phyloP scores from a whole-genome alignment of 345 rosid genomes.

The Punica granatum region DNA sequence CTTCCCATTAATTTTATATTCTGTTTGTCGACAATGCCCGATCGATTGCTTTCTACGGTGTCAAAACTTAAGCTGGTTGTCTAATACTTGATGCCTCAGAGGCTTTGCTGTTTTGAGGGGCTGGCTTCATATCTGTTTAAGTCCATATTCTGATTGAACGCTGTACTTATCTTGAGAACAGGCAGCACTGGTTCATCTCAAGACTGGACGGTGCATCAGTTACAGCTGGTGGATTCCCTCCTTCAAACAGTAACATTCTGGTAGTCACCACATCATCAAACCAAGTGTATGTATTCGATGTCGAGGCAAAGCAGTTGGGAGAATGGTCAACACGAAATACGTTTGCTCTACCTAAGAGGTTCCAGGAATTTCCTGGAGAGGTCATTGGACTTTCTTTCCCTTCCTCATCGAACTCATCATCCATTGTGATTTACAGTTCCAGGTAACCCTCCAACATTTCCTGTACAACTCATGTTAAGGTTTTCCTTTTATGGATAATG shows the following conservation, averaged over 20 bases:
- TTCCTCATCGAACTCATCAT: constrained; percentile 45
- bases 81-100: neutral
- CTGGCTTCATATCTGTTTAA: neutral
- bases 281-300: constrained; percentile 82
- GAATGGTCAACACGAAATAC: constrained; percentile 76
- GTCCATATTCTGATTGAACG: neutral
- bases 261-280: constrained; percentile 73
- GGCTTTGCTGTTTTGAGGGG: neutral
- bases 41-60: neutral
- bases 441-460: constrained; percentile 34
- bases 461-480: too few relatives aligned
- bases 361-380: constrained; percentile 94
- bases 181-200: constrained; percentile 97
- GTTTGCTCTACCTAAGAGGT: constrained; percentile 59
- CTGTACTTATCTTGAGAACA: constrained; percentile 15
- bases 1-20: neutral
- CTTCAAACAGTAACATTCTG: constrained; percentile 58
- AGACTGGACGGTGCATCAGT: constrained; percentile 90
- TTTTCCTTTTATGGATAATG: neutral
- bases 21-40: neutral
- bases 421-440: constrained; percentile 71
- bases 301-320: constrained; percentile 81
- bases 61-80: neutral
- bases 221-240: constrained; percentile 86
- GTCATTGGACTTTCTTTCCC: constrained; percentile 82